Conservation (phyloP, 495 filamentous ascomycete species). For the Aspergillus haitiensis region DNA sequence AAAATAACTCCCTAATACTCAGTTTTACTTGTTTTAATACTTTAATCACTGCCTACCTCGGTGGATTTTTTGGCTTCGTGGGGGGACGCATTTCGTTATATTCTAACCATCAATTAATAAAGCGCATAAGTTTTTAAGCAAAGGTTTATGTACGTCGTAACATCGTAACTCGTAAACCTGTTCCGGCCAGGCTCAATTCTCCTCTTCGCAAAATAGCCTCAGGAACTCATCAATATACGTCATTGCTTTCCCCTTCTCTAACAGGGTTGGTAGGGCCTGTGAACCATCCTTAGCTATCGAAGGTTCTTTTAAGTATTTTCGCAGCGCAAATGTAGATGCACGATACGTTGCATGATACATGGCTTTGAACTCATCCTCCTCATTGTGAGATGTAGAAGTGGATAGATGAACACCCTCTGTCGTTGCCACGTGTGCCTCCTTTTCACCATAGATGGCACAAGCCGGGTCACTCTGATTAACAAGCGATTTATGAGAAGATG, state of each 20-base stretch:
- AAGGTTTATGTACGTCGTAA: slow-evolving; percentile 21
- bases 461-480: slow-evolving; percentile 22
- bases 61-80: too few relatives aligned
- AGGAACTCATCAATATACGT: slow-evolving; percentile 48
- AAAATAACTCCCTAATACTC: too few relatives aligned
- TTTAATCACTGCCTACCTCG: too few relatives aligned
- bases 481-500: slow-evolving; percentile 21
- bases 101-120: background rate
- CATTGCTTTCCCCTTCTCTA: slow-evolving; percentile 48
- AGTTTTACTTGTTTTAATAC: background rate
- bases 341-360: slow-evolving; percentile 68
- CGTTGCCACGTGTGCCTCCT: slow-evolving; percentile 14
- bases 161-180: slow-evolving; percentile 25
- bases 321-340: slow-evolving; percentile 57
- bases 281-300: slow-evolving; percentile 6
- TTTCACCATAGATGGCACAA: slow-evolving; percentile 14
- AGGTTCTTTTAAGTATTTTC: slow-evolving; percentile 45
- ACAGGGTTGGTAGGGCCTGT: slow-evolving; percentile 24
- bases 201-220: slow-evolving; percentile 46
- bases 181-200: slow-evolving; percentile 32
- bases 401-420: slow-evolving; percentile 11
- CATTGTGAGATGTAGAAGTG: slow-evolving; percentile 25
- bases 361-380: slow-evolving; percentile 63
- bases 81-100: too few relatives aligned
- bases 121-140: slow-evolving; percentile 2